Evolutionary conservation across 306 rosid species (phyloP).

Genomic region (Betula pendula): DNA sequence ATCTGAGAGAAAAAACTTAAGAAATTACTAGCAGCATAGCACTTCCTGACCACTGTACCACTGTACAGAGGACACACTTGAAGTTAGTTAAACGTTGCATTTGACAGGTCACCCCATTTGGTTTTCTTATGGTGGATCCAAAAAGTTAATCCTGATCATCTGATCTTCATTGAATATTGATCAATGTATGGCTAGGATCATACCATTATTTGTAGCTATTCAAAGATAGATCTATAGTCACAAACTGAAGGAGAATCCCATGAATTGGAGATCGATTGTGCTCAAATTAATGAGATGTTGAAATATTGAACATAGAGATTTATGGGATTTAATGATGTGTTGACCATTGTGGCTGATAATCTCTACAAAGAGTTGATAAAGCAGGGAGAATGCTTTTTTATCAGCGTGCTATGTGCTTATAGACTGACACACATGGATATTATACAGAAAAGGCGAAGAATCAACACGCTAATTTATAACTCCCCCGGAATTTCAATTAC

Average conservation of each 20-base stretch:
- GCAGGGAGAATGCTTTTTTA: not conserved
- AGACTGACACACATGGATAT: not conserved
- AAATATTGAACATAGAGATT: not conserved
- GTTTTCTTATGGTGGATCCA: constrained; percentile 21
- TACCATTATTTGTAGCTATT: not conserved
- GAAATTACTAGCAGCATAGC: constrained; percentile 6
- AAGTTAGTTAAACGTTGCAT: constrained; percentile 22
- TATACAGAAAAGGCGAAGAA: constrained; percentile 1
- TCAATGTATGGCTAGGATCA: not conserved
- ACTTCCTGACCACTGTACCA: not conserved
- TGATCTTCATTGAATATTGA: not conserved
- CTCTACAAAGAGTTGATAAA: not conserved
- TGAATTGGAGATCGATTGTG: not conserved
- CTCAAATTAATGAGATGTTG: not conserved
- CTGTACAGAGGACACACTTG: constrained; percentile 2
- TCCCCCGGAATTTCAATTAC: constrained; percentile 33
- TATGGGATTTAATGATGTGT: not conserved
- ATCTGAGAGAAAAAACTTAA: constrained; percentile 20
- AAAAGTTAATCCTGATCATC: constrained; percentile 5
- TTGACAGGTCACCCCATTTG: not conserved
- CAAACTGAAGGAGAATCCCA: not conserved
- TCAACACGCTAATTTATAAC: no score
- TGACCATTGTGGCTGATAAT: not conserved
- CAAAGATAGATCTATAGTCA: not conserved
- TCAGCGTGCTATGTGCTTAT: constrained; percentile 3